Conservation (phyloP, 2,329 filamentous ascomycete genomes). For the Sordariomycetes sp. region DNA sequence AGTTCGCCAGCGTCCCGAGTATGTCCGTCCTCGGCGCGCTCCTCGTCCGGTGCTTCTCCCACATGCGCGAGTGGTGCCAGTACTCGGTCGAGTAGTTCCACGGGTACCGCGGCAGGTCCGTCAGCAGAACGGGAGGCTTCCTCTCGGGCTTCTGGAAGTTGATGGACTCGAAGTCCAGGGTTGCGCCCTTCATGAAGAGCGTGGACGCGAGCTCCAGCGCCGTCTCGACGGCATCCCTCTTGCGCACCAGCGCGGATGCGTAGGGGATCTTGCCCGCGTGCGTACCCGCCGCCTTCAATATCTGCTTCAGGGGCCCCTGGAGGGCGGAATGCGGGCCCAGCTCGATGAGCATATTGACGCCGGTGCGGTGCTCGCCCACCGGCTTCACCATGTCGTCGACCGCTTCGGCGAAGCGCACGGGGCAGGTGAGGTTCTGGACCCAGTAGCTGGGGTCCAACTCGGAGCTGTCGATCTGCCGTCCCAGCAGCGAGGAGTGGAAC, state of each 20-base stretch:
- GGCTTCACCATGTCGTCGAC: constrained; percentile 8
- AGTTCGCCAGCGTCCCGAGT: constrained; percentile 31
- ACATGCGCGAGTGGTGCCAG: constrained; percentile 36
- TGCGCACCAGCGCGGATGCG: constrained; percentile 35
- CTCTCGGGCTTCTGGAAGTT: constrained; percentile 22
- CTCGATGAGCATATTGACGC: constrained; percentile 33
- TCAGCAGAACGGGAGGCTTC: constrained; percentile 18
- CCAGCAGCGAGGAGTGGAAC: constrained; percentile 36
- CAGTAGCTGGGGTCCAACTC: constrained; percentile 30
- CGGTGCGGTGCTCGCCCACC: constrained; percentile 24
- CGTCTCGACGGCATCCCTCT: constrained; percentile 34
- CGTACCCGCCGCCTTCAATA: constrained; percentile 30
- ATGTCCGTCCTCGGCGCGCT: constrained; percentile 31
- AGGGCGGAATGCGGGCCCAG: constrained; percentile 38
- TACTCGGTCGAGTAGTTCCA: constrained; percentile 35
- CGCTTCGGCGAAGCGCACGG: constrained; percentile 29
- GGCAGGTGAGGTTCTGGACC: constrained; percentile 29
- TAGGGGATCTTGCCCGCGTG: constrained; percentile 31
- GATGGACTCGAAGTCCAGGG: constrained; percentile 31
- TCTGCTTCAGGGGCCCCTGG: constrained; percentile 36
- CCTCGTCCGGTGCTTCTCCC: constrained; percentile 27
- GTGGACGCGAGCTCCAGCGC: constrained; percentile 30
- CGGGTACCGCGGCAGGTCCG: constrained; percentile 34
- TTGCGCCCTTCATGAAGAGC: constrained; percentile 32
- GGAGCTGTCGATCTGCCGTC: constrained; percentile 24